Base-by-base conservation (phyloP, 495 filamentous ascomycete species). In the Penicillium waksmanii region DNA sequence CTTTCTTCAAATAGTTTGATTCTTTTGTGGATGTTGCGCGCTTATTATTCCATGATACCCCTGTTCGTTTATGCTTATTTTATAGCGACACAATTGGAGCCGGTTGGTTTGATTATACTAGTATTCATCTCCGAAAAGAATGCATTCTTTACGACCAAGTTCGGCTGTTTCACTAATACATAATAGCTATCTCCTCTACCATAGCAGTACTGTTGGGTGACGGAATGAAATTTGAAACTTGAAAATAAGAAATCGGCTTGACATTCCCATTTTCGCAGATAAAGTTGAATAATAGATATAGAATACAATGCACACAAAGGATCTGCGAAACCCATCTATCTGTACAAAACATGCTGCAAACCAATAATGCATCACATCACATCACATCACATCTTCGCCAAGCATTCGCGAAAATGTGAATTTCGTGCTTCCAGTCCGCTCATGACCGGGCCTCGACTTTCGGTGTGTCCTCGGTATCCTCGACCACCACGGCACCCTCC, bases 401-500 rank as follows among this genome's bases (percentile, higher is more conserved):
- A 34, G 61, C 34, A 21, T 38, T 48, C 36, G 53, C 9, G 21
- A 23, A 33, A 31, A 31, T 31, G 27, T 8, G 8, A 31, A 31
- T 31, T 31, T 31, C 27, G 8, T 31, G 27, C 27, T 31, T 31
- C 27, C 27, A 31, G 27, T 55, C 51, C 47, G 27, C 58, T 71
- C 46, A 71, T 68, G 58, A 64, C 61, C 58, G 63, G 18, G 66
- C 60, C 58, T 72, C 70, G 40, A 71, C 62, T 31, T 64, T 61
- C 13, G 65, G 57, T 25, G 53, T 53, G 34, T 62, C 63, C 53
- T 61, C 62, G 2, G 43, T 60, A 54, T 70, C 71, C 60, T 77
- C 69, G 44, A 77, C 64, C 51, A 80, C 69, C 49, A 74, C 67
- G 15, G 74, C 75, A 6, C 77, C 77, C 57, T 78, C 77, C 57